These are phyloP conservation scores for Collybia mongolica DNA, from an alignment of 768 basidiomycete genomes.

Conservation along the genomic window DNA sequence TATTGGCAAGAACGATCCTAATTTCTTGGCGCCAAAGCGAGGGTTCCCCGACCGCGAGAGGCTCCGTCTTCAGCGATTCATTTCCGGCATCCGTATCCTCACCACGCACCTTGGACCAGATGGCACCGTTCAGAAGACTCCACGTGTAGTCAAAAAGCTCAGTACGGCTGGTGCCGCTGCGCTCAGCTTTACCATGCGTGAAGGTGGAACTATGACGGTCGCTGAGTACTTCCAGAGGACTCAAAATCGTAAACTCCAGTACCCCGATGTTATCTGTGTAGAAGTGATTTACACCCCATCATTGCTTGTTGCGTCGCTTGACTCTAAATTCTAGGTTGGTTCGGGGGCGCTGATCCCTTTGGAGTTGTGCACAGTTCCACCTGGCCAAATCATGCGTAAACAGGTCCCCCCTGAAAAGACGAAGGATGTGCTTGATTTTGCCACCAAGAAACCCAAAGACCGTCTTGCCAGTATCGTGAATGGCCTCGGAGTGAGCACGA, in stretches of 20 bases:
- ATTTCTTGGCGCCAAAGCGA: conserved; percentile 36
- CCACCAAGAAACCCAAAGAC: conserved; percentile 59
- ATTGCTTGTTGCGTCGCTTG: not conserved
- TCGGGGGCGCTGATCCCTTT: conserved; percentile 60
- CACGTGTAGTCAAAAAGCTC: conserved; percentile 64
- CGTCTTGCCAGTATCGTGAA: conserved; percentile 53
- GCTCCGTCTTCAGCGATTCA: conserved; percentile 52
- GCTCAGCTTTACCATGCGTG: conserved; percentile 54
- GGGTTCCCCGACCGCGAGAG: conserved; percentile 57
- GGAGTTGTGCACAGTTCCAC: conserved; percentile 56
- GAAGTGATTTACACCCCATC: conserved; percentile 45
- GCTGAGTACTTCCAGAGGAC: conserved; percentile 57
- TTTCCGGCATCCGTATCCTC: conserved; percentile 49
- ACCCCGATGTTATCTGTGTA: conserved; percentile 63
- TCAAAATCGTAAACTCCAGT: conserved; percentile 52
- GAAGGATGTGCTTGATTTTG: conserved; percentile 60
- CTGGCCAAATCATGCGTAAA: conserved; percentile 70
- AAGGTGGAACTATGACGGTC: conserved; percentile 55
- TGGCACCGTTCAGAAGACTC: conserved; percentile 29
- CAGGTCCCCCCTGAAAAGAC: conserved; percentile 68
- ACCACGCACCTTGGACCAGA: conserved; percentile 36
- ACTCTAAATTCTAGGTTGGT: conserved; percentile 43
- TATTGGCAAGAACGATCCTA: conserved; percentile 31
- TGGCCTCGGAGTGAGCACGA: conserved; percentile 46
- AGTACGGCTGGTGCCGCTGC: conserved; percentile 51